Evolutionary conservation across 2,329 filamentous ascomycete species (phyloP).

Genomic region (Calonectria honghensis): DNA sequence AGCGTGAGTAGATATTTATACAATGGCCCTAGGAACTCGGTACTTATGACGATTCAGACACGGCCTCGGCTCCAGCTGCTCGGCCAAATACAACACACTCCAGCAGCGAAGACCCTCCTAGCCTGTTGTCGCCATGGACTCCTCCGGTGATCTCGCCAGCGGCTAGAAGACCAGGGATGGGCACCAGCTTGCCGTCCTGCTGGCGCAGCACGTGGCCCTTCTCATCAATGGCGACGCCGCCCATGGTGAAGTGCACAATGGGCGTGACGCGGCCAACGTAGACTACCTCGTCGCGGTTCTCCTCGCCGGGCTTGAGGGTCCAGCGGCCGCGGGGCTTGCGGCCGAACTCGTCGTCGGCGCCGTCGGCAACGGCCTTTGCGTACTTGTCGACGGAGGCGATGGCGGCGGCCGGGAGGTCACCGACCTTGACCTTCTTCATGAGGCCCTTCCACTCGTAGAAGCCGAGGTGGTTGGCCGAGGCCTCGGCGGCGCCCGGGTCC

Average conservation of each 20-base stretch:
- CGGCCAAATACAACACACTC: slow-evolving; percentile 80
- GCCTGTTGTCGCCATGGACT: slow-evolving; percentile 77
- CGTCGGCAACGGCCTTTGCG: slow-evolving; percentile 64
- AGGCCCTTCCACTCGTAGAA: slow-evolving; percentile 80
- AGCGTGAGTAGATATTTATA: slow-evolving; percentile 42
- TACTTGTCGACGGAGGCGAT: slow-evolving; percentile 70
- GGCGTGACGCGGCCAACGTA: slow-evolving; percentile 77
- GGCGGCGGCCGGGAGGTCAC: slow-evolving; percentile 65
- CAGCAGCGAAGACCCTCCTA: slow-evolving; percentile 77
- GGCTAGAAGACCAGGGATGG: slow-evolving; percentile 75
- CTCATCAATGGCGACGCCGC: slow-evolving; percentile 75
- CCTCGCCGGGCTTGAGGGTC: slow-evolving; percentile 66
- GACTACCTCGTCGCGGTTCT: slow-evolving; percentile 70
- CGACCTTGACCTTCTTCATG: slow-evolving; percentile 73
- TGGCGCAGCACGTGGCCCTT: slow-evolving; percentile 69
- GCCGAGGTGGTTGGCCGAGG: slow-evolving; percentile 72
- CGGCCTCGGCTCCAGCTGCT: slow-evolving; percentile 67
- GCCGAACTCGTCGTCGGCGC: slow-evolving; percentile 65
- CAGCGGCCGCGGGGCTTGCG: slow-evolving; percentile 74
- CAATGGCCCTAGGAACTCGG: neutral
- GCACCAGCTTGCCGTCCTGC: slow-evolving; percentile 58
- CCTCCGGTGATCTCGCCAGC: slow-evolving; percentile 80
- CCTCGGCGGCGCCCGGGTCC: slow-evolving; percentile 74
- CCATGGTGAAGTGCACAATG: slow-evolving; percentile 81
- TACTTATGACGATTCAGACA: slow-evolving; percentile 26